Evolutionary conservation across 306 rosid species (phyloP), one percentile per base, ranked within the genome.

Genomic region (Elaeagnus macrophylla): DNA sequence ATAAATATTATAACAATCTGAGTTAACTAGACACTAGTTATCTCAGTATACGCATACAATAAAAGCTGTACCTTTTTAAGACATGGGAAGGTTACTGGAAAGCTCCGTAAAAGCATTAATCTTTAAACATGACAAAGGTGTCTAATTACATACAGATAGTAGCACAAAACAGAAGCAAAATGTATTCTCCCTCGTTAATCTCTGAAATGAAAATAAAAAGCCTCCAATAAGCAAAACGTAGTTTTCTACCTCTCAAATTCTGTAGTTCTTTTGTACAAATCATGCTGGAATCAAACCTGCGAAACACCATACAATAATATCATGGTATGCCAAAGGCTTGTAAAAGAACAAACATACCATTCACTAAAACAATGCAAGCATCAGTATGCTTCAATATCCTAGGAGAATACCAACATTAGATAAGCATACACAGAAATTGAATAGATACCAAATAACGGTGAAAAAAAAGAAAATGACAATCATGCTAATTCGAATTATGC

Each of bases 91-190:
- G 53, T 40, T 25, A 58, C 45, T 37, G 11, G 10, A 57, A 59
- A 51, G 48, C 15, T 55, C 49, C 39, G 10, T 2, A 58, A 36
- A 41, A 54, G 63, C 53, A 18, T 20, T 17, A 38, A 38, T 25
- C 32, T 25, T 1, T 12, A 10, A 54, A 38, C 20, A 38, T 12
- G 39, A 44, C 5, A 51, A 48, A 25, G 2, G 32, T 62, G 53
- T 61, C 60, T 79, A 84, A 76, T 81, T 84, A 84, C 88, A 81
- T 42, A 43, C 39, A 59, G 60, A 58, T 54, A 63, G 43, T 67
- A 60, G 64, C 48, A 60, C 35, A 59, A 62, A 40, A 56, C 53
- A 18, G 45, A 51, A 11, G 35, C 10, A 54, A 5, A 35, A 43
- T 6, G 59, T 40, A 67, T 60, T 58, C 68, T 59, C 63, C 69